Evolutionary conservation across 768 basidiomycete genomes (phyloP), one percentile per base, ranked within the genome.

Genomic region (Hysterangium stoloniferum): DNA sequence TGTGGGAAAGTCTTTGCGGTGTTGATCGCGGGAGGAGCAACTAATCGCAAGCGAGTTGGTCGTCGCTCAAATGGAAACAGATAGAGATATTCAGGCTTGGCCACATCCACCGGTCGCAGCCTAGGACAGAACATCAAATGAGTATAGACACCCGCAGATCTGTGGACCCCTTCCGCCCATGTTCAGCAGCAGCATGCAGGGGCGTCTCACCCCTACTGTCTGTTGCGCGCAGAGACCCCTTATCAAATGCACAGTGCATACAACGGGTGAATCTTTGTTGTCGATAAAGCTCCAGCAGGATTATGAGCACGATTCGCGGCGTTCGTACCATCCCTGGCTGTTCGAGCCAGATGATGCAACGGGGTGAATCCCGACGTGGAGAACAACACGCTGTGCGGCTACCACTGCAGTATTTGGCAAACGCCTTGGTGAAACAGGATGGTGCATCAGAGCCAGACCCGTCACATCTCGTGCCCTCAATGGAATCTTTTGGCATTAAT

Each of bases 101-200:
- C 78, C 7, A 87, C 77, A 52, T 87, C 82, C 31, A 78, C 57
- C 13, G 86, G 75, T 6, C 83, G 86, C 29, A 86, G 65, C 22
- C 81, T 84, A 52, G 22, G n/a, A n/a, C n/a, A n/a, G 19, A 36
- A 45, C 52, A 22, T 51, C n/a, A 1, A 40, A n/a, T 38, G 27
- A 32, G 19, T 45, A 27, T 31, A 3, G 17, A 64, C 17, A 87
- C 64, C 47, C 82, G 79, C 17, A 80, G 66, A 63, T 54, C 75
- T 84, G 49, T 74, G 68, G 41, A 48, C 40, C 28, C 67, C 83
- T 32, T 84, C 48, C 74, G 68, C 40, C 86, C 86, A 56, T 78
- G 77, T 58, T 86, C 84, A 11, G 86, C 86, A 41, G 85, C 86
- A 53, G 86, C 68, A 68, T 89, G 86, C 43, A 89, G 71, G 68